Evolutionary conservation across 208 protist genomes (phyloP).

Genomic region (Phytomonas francai): DNA sequence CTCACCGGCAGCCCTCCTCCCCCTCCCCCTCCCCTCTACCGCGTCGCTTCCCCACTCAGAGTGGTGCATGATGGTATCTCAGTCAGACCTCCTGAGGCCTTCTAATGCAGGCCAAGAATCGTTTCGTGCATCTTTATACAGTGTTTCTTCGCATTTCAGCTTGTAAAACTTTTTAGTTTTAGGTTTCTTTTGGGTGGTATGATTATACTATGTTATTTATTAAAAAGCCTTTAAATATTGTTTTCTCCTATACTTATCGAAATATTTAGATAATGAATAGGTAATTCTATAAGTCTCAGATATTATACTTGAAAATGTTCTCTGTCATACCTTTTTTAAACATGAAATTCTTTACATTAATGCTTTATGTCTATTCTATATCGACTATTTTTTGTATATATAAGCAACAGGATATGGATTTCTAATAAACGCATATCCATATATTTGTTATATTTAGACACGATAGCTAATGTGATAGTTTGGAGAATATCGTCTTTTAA

Average conservation of each 20-base stretch:
- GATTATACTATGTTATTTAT: too few species aligned
- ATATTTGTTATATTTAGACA: background rate
- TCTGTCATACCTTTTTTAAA: too few species aligned
- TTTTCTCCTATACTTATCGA: too few species aligned
- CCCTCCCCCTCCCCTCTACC: background rate
- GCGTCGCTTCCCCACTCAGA: background rate
- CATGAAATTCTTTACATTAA: constrained; percentile 1
- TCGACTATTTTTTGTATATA: background rate
- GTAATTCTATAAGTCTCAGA: too few species aligned
- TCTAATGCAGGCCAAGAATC: background rate
- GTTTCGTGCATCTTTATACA: background rate
- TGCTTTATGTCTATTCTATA: constrained; percentile 4
- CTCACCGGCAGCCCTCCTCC: background rate
- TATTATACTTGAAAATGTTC: too few species aligned
- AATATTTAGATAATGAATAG: too few species aligned
- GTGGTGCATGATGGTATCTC: background rate
- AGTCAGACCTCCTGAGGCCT: background rate
- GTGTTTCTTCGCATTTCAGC: too few species aligned
- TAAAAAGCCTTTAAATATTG: too few species aligned
- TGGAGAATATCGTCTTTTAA: background rate
- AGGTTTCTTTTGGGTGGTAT: too few species aligned
- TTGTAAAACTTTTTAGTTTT: too few species aligned
- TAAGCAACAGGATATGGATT: background rate
- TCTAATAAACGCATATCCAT: background rate
- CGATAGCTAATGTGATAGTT: background rate